A percentile compares a stretch with the other conserved stretches of the same genome.
phyloP scores from a whole-genome alignment of 805 yeast genomes.

The Candida dendrica region DNA sequence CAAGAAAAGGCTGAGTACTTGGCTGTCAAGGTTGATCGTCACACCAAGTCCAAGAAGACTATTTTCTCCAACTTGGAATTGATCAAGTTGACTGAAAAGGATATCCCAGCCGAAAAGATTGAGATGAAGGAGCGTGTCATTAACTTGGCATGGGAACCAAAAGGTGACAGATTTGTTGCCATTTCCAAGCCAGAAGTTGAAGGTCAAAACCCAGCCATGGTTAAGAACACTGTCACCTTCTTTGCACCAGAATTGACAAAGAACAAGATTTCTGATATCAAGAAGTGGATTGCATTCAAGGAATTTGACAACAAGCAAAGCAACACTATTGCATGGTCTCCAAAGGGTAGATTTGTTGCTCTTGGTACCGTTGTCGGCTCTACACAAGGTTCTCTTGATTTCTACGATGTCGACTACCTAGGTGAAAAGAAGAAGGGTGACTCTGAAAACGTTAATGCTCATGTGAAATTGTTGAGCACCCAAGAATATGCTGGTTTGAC shows the following conservation, averaged over 20 bases:
- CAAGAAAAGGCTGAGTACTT: constrained; percentile 77
- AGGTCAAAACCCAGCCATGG: constrained; percentile 53
- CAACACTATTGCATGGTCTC: constrained; percentile 80
- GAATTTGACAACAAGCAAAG: constrained; percentile 53
- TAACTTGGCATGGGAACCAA: constrained; percentile 95
- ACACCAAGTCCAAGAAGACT: constrained; percentile 91
- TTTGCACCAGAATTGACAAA: constrained; percentile 66
- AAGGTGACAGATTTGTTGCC: constrained; percentile 76
- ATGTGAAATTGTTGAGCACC: constrained; percentile 37
- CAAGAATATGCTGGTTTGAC: constrained; percentile 74
- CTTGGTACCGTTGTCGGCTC: constrained; percentile 40
- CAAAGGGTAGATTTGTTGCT: constrained; percentile 81
- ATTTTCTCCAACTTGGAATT: constrained; percentile 87
- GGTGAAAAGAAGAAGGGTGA: constrained; percentile 49
- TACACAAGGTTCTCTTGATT: constrained; percentile 62
- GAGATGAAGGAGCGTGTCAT: constrained; percentile 86
- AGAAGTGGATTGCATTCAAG: constrained; percentile 54
- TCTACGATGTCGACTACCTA: constrained; percentile 80
- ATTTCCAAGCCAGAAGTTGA: constrained; percentile 53
- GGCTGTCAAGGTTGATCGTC: constrained; percentile 95
- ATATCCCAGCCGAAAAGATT: constrained; percentile 88
- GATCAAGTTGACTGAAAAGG: constrained; percentile 80
- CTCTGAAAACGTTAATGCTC: constrained; percentile 26
- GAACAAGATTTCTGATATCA: constrained; percentile 39
- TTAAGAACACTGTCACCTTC: constrained; percentile 64